phyloP scores from a whole-genome alignment of 768 basidiomycete species.

The Russula foetens region DNA sequence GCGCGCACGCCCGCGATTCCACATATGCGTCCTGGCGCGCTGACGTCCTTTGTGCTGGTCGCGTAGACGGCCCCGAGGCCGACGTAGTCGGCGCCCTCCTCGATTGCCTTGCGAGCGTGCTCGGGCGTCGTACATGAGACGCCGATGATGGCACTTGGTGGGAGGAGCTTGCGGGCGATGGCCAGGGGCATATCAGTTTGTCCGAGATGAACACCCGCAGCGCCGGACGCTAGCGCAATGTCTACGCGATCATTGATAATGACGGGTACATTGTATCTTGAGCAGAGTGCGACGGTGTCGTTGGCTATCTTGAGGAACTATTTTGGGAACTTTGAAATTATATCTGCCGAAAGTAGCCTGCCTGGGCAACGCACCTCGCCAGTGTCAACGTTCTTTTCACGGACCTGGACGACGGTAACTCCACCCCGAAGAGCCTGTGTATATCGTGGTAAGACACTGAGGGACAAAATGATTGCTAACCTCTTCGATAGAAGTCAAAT shows the following conservation, averaged over 20 bases:
- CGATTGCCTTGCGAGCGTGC: constrained; percentile 55
- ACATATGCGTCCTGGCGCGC: constrained; percentile 40
- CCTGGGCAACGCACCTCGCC: constrained; percentile 47
- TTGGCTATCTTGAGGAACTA: constrained; percentile 74
- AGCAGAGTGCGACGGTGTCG: constrained; percentile 62
- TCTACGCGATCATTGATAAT: constrained; percentile 88
- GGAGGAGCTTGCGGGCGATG: constrained; percentile 60
- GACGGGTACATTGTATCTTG: constrained; percentile 69
- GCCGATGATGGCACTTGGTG: constrained; percentile 65
- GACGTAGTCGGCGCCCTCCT: constrained; percentile 71
- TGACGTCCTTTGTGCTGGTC: constrained; percentile 72
- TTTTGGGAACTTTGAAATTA: neutral
- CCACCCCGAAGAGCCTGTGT: constrained; percentile 72
- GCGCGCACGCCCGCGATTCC: constrained; percentile 68
- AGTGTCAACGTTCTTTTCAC: constrained; percentile 81
- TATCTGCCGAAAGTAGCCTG: neutral
- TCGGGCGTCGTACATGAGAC: constrained; percentile 64
- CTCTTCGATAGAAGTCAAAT: constrained; percentile 13
- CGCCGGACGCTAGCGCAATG: constrained; percentile 69
- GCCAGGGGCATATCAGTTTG: constrained; percentile 77
- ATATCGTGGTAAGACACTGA: neutral
- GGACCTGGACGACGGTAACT: constrained; percentile 82
- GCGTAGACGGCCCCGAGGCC: constrained; percentile 82
- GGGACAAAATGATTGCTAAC: neutral
- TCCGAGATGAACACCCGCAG: constrained; percentile 81